Conservation (phyloP, 116 monocot species). For the Thalassia testudinum region DNA sequence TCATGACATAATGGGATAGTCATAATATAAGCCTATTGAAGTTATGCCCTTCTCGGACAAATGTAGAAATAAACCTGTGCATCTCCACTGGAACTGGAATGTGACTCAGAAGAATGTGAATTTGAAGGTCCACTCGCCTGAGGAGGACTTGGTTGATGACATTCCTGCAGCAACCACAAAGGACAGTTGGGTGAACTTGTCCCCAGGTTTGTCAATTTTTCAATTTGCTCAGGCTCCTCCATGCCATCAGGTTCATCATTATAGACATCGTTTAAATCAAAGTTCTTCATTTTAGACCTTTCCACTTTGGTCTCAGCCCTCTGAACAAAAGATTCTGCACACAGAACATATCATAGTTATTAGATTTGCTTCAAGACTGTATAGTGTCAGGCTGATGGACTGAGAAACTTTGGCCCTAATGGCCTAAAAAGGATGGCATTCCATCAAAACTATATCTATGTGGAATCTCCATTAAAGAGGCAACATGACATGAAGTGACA, state of each 20-base stretch:
- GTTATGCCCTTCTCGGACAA: not conserved
- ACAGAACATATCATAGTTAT: conserved; percentile 3
- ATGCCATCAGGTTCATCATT: conserved; percentile 21
- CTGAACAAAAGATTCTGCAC: conserved; percentile 12
- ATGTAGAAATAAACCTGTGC: conserved; percentile 1
- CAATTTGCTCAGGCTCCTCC: conserved; percentile 16
- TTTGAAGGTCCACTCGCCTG: conserved; percentile 68
- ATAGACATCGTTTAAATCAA: conserved; percentile 70
- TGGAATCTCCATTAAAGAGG: conserved; percentile 7
- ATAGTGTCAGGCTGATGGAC: no score
- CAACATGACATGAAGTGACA: no score
- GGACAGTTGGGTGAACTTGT: conserved; percentile 21
- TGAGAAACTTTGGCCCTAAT: no score
- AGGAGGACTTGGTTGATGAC: conserved; percentile 58
- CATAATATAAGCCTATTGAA: not conserved
- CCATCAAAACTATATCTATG: not conserved
- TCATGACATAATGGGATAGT: no score
- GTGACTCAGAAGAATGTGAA: conserved; percentile 46
- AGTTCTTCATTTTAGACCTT: conserved; percentile 23
- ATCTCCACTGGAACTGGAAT: conserved; percentile 50
- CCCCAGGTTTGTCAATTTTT: conserved; percentile 9
- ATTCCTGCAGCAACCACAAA: conserved; percentile 36
- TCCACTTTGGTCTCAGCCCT: not conserved
- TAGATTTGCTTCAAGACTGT: not conserved
- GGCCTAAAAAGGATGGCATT: no score